Evolutionary conservation across 495 filamentous ascomycete species (phyloP).

Genomic region (Letharia lupina): DNA sequence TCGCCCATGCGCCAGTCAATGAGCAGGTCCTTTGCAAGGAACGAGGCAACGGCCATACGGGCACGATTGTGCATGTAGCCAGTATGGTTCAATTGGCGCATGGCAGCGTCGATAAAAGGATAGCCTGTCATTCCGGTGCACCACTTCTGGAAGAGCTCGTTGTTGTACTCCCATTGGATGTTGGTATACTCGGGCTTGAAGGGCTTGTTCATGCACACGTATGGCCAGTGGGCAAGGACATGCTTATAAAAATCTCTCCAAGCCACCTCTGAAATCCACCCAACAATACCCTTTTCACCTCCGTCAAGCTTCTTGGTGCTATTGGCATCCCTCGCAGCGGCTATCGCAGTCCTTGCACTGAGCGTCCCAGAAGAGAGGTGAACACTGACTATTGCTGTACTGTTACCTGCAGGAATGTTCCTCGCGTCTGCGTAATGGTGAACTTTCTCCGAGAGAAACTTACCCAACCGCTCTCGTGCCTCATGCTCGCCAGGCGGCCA

Average conservation of each 20-base stretch:
- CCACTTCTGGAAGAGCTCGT: conserved; percentile 63
- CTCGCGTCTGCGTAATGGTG: conserved; percentile 51
- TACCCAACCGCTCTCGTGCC: conserved; percentile 54
- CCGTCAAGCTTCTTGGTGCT: conserved; percentile 59
- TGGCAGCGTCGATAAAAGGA: conserved; percentile 85
- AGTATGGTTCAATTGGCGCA: conserved; percentile 66
- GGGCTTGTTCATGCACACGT: conserved; percentile 88
- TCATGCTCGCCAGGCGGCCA: conserved; percentile 81
- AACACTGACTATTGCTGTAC: conserved; percentile 67
- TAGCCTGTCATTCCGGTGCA: conserved; percentile 69
- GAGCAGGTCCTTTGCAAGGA: conserved; percentile 77
- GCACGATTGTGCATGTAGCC: conserved; percentile 89
- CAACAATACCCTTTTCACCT: conserved; percentile 55
- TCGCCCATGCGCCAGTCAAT: conserved; percentile 90
- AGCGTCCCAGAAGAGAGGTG: conserved; percentile 73
- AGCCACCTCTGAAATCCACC: conserved; percentile 82
- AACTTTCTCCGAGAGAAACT: conserved; percentile 63
- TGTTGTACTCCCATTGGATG: conserved; percentile 73
- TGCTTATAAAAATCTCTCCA: conserved; percentile 95
- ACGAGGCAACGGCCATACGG: conserved; percentile 82
- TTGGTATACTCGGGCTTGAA: conserved; percentile 83
- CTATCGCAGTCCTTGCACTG: conserved; percentile 66
- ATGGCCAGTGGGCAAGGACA: conserved; percentile 79
- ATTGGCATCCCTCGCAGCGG: conserved; percentile 58
- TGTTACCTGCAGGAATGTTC: conserved; percentile 50